phyloP scores from a whole-genome alignment of 495 filamentous ascomycete genomes.

The Lichenothelia convexa region DNA sequence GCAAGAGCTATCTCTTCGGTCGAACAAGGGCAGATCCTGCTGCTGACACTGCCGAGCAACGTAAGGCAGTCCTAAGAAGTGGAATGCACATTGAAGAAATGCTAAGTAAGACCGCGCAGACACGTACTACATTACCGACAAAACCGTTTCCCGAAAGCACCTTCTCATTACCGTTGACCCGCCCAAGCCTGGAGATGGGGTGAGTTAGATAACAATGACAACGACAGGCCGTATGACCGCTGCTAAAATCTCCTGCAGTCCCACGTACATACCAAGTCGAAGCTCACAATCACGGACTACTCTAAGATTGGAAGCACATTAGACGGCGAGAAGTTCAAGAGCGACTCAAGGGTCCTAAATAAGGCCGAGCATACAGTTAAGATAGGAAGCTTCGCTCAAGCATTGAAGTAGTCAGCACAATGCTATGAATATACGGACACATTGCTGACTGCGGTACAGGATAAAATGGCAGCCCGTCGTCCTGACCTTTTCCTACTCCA shows the following conservation, averaged over 20 bases:
- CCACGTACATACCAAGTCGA: slow-evolving; percentile 42
- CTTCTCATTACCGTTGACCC: slow-evolving; percentile 53
- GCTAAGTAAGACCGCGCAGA: slow-evolving; percentile 14
- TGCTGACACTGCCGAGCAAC: slow-evolving; percentile 4
- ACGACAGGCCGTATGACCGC: background rate
- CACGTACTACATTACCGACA: slow-evolving; percentile 42
- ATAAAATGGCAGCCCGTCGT: slow-evolving; percentile 68
- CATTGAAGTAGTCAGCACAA: slow-evolving; percentile 25
- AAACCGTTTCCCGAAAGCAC: slow-evolving; percentile 78
- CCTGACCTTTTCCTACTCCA: slow-evolving; percentile 65
- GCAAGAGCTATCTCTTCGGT: slow-evolving; percentile 17
- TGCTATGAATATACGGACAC: slow-evolving; percentile 2
- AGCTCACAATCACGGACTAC: slow-evolving; percentile 35
- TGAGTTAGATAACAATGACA: slow-evolving; percentile 22
- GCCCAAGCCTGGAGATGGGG: slow-evolving; percentile 50
- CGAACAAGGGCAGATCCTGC: slow-evolving; percentile 12
- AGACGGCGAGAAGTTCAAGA: slow-evolving; percentile 45
- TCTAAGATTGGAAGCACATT: slow-evolving; percentile 68
- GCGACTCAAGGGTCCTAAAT: slow-evolving; percentile 31
- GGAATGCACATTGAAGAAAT: background rate
- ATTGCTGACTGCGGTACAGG: slow-evolving; percentile 21
- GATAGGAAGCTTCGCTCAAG: slow-evolving; percentile 42
- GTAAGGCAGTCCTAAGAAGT: background rate
- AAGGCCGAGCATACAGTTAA: slow-evolving; percentile 43
- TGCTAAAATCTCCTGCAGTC: slow-evolving; percentile 21